Evolutionary conservation across 192 early-diverging fungal species (phyloP).

Genomic region (Umbelopsis vinacea): DNA sequence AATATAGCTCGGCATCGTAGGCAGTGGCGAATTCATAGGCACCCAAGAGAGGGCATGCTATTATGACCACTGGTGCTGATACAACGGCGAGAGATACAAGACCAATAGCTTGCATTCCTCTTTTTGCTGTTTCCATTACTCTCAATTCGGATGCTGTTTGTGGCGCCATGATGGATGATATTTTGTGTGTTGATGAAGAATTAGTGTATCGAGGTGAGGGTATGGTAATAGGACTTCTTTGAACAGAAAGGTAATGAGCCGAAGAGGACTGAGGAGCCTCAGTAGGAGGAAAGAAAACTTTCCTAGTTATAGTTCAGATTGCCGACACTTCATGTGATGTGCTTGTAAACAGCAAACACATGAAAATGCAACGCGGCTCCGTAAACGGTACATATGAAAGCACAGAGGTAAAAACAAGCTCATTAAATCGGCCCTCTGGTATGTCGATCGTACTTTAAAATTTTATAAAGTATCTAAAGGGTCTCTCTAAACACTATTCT

Average conservation of each 20-base stretch:
- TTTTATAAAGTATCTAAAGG: too few species aligned
- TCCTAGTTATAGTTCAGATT: background rate
- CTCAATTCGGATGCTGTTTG: conserved; percentile 26
- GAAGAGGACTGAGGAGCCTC: background rate
- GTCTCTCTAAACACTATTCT: too few species aligned
- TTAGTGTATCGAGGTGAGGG: background rate
- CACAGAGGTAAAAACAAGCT: background rate
- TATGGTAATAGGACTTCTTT: background rate
- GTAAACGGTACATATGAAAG: background rate
- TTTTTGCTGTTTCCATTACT: conserved; percentile 20
- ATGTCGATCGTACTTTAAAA: too few species aligned
- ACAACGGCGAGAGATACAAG: background rate
- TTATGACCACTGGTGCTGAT: conserved; percentile 22
- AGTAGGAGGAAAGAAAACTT: background rate
- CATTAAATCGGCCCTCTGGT: background rate
- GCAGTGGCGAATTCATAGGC: conserved; percentile 26
- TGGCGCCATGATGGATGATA: conserved; percentile 1
- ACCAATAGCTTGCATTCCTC: conserved; percentile 22
- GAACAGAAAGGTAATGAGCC: background rate
- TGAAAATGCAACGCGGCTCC: background rate
- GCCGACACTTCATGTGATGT: conserved; percentile 11
- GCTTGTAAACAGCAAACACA: conserved; percentile 17
- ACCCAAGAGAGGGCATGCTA: conserved; percentile 30
- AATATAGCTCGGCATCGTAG: conserved; percentile 7
- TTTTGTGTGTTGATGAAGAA: background rate